Conservation (phyloP, 192 early-diverging fungal genomes). For the Mycoemilia scoparia region DNA sequence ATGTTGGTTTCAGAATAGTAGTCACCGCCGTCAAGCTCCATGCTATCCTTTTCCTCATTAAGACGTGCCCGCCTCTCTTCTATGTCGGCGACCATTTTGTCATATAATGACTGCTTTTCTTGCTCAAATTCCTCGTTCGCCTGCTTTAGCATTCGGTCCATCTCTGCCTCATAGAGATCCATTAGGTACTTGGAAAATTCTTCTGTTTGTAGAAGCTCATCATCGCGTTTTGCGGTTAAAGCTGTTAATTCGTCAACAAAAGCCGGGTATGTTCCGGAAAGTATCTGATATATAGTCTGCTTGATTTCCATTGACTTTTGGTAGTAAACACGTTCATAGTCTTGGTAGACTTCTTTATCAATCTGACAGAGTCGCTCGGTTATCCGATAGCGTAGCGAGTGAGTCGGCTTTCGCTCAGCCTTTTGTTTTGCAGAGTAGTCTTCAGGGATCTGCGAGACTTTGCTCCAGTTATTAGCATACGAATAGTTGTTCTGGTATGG, state of each 20-base stretch:
- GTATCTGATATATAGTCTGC: slow-evolving; percentile 10
- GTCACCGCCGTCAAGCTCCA: slow-evolving; percentile 52
- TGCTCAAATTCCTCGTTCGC: slow-evolving; percentile 49
- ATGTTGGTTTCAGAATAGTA: slow-evolving; percentile 20
- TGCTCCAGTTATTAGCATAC: no score
- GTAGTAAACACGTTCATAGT: no score
- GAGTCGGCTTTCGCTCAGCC: no score
- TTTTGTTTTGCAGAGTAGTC: no score
- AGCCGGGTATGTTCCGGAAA: slow-evolving; percentile 44
- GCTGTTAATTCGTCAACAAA: slow-evolving; percentile 43
- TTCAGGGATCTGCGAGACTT: no score
- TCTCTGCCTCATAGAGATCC: slow-evolving; percentile 13
- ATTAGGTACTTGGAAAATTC: slow-evolving; percentile 21
- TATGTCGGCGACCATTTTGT: slow-evolving; percentile 54
- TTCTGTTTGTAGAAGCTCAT: slow-evolving; percentile 51
- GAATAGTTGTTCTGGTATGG: no score
- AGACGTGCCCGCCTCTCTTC: slow-evolving; percentile 60
- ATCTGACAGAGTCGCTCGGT: no score
- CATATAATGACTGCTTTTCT: slow-evolving; percentile 49
- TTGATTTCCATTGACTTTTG: slow-evolving; percentile 26
- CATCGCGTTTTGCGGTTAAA: slow-evolving; percentile 47
- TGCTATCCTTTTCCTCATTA: slow-evolving; percentile 68
- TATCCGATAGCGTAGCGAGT: no score
- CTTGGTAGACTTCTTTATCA: no score
- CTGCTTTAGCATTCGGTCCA: slow-evolving; percentile 11